Evolutionary conservation across 1,284 basidiomycete species (phyloP).

Genomic region (Cerrena zonata): DNA sequence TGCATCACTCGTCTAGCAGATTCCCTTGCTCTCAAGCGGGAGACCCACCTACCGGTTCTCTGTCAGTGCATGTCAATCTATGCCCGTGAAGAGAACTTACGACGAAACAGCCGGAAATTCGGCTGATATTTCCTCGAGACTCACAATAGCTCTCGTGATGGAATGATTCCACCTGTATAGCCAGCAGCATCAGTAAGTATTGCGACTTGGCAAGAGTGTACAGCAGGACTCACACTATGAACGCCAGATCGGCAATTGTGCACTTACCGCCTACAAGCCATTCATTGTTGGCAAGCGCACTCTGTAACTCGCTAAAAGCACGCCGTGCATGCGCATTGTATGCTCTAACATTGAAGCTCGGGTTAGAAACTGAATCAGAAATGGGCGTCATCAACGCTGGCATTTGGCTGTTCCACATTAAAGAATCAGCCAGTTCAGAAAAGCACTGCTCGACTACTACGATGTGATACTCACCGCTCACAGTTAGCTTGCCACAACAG

Average conservation of each 20-base stretch:
- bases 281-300: background rate
- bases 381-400: background rate
- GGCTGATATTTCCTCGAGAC: background rate
- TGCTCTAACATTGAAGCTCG: background rate
- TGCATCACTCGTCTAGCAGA: background rate
- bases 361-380: background rate
- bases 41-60: background rate
- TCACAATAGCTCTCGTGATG: background rate
- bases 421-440: background rate
- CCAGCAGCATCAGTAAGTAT: too few species aligned
- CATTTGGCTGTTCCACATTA: background rate
- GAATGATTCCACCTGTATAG: too few species aligned
- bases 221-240: background rate
- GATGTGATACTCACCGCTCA: background rate
- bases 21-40: background rate
- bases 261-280: conserved; percentile 1
- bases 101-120: background rate
- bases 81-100: background rate
- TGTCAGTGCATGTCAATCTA: background rate
- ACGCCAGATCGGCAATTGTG: conserved; percentile 1
- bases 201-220: too few species aligned
- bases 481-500: background rate
- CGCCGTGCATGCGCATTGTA: background rate
- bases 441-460: background rate
- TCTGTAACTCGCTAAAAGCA: background rate